Conservation (phyloP, 2,329 filamentous ascomycete species). For the Colletotrichum lupini region DNA sequence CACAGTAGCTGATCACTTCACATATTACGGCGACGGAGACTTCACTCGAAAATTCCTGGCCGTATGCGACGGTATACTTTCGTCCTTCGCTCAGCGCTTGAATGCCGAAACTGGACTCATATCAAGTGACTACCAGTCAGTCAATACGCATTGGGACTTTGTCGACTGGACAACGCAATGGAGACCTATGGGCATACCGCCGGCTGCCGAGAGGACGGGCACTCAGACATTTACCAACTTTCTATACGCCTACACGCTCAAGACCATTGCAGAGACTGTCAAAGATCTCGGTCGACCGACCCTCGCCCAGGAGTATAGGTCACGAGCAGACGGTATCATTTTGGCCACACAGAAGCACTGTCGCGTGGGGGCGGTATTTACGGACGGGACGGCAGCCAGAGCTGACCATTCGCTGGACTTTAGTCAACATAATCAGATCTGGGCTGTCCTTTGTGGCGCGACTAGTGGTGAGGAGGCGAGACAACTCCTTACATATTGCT, state of each 20-base stretch:
- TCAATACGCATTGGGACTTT: constrained; percentile 47
- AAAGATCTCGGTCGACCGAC: constrained; percentile 46
- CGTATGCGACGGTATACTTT: background rate
- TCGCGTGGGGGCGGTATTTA: background rate
- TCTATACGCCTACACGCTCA: constrained; percentile 51
- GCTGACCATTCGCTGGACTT: constrained; percentile 42
- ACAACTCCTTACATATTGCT: constrained; percentile 24
- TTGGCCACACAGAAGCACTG: background rate
- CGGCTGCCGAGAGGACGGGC: constrained; percentile 48
- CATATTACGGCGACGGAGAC: constrained; percentile 46
- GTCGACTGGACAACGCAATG: constrained; percentile 47
- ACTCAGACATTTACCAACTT: constrained; percentile 41
- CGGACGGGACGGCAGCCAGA: constrained; percentile 44
- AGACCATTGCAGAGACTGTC: constrained; percentile 45
- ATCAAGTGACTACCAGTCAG: constrained; percentile 37
- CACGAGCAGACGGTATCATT: background rate
- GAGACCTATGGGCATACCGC: constrained; percentile 49
- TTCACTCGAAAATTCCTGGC: constrained; percentile 44
- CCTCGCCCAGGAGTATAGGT: background rate
- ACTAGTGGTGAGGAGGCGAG: constrained; percentile 35
- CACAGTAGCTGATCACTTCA: constrained; percentile 48
- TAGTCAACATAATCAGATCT: constrained; percentile 51
- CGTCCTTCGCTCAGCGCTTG: background rate
- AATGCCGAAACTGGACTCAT: background rate
- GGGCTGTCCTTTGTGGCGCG: constrained; percentile 47